Conservation (phyloP, 1,139 yeast species). For the Yamadazyma triangularis region DNA sequence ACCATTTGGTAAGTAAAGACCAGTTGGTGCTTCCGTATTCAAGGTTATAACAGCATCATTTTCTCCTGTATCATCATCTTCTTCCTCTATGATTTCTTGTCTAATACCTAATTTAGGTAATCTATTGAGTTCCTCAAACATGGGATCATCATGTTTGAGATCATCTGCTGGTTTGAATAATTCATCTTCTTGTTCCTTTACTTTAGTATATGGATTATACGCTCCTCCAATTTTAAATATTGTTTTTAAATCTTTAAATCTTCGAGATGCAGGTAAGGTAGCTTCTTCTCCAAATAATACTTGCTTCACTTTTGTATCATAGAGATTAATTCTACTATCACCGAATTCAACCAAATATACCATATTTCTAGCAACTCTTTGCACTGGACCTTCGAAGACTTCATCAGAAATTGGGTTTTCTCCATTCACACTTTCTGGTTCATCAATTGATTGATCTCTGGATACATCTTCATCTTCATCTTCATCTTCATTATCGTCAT, state of each 20-base stretch:
- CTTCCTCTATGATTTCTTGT: slow-evolving; percentile 44
- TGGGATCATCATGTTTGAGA: slow-evolving; percentile 32
- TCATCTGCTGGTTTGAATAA: slow-evolving; percentile 30
- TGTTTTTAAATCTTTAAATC: slow-evolving; percentile 53
- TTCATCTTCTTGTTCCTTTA: slow-evolving; percentile 33
- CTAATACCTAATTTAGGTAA: slow-evolving; percentile 66
- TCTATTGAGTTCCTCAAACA: slow-evolving; percentile 48
- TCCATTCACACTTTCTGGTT: neutral
- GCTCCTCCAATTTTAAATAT: slow-evolving; percentile 44
- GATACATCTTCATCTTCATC: slow-evolving; percentile 2
- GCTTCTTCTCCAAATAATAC: slow-evolving; percentile 61
- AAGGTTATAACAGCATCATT: slow-evolving; percentile 46
- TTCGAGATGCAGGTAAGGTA: slow-evolving; percentile 44
- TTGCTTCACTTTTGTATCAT: slow-evolving; percentile 25
- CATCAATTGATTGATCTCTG: slow-evolving; percentile 7
- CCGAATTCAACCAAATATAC: slow-evolving; percentile 48
- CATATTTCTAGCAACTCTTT: slow-evolving; percentile 49
- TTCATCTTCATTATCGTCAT: slow-evolving; percentile 1
- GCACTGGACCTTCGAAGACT: slow-evolving; percentile 61
- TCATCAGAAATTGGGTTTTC: slow-evolving; percentile 13
- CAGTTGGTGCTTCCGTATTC: slow-evolving; percentile 69
- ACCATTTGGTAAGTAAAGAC: slow-evolving; percentile 69
- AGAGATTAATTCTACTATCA: slow-evolving; percentile 14
- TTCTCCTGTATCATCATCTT: slow-evolving; percentile 28
- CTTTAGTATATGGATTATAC: slow-evolving; percentile 38